Evolutionary conservation across 257 asterid genomes (phyloP), one percentile per base, ranked within the genome.

Genomic region (Jaltomata sinuosa): DNA sequence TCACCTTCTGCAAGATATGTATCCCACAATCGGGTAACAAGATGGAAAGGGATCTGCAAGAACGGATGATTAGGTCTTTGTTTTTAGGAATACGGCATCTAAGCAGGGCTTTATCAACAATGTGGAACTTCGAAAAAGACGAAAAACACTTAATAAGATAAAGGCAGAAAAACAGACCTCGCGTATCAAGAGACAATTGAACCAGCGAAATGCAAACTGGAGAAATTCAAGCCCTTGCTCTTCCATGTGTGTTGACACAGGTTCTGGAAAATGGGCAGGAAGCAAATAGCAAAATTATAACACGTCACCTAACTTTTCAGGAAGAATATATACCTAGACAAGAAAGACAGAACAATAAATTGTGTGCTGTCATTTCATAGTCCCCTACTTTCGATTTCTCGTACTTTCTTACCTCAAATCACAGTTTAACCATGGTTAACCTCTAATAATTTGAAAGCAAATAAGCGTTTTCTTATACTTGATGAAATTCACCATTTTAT

Each of bases 1-100:
- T 96, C 99, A 86, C 98, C 99, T 94, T 96, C 99, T 8, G 99
- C 98, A 87, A 96, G 97, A 91, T 96, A 96, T 6, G 99, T 96
- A 85, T 96, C 99, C 99, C 99, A 96, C 87, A 96, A 88, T 81
- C 99, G 98, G 81, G 91, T 90, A 87, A 96, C 97, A 15, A 96
- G 98, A 87, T 88, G 85, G 86, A 96, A 94, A 0, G 98, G 99
- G 81, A 96, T 94, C 99, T 95, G 88, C 76, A 86, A 32, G 59
- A 90, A 72, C 21, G 42, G 38, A 69, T 34, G 78, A 74, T 90
- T 80, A 89, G 84, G 27, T 85, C 47, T 69, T 21, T 45, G 71
- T 18, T 61, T 55, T 79, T 47, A 27, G 38, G 85, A 8, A 49
- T 76, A 76, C 36, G 18, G 12, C 86, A 38, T 18, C 59, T 54